phyloP scores from a whole-genome alignment of 768 basidiomycete species.

The Auricularia sp. region DNA sequence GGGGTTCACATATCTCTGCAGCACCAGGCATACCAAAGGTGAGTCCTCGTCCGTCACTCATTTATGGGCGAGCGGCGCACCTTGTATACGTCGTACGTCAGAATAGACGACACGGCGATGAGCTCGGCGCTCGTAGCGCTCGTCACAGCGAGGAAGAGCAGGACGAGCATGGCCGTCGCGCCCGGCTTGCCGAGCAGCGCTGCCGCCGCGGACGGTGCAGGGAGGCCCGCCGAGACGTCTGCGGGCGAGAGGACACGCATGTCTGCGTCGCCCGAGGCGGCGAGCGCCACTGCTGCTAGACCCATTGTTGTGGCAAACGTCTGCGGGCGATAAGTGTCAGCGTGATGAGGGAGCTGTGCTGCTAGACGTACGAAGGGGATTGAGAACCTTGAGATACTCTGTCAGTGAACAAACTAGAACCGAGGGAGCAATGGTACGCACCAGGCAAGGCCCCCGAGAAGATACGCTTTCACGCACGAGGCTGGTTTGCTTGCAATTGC shows the following conservation, averaged over 20 bases:
- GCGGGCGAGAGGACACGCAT: slow-evolving; percentile 35
- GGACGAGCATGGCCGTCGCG: slow-evolving; percentile 64
- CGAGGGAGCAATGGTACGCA: slow-evolving; percentile 17
- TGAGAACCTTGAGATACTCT: slow-evolving; percentile 44
- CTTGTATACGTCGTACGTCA: slow-evolving; percentile 84
- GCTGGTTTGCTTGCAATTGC: slow-evolving; percentile 81
- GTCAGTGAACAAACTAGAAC: not conserved
- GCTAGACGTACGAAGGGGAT: slow-evolving; percentile 50
- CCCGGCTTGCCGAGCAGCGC: slow-evolving; percentile 75
- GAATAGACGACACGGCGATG: slow-evolving; percentile 76
- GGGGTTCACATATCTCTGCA: slow-evolving; percentile 70
- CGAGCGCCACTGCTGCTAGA: slow-evolving; percentile 75
- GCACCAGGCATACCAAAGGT: not conserved
- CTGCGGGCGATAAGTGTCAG: slow-evolving; percentile 1
- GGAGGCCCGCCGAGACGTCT: slow-evolving; percentile 83
- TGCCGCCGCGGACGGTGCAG: slow-evolving; percentile 73
- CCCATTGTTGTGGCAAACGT: slow-evolving; percentile 82
- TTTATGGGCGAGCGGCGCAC: slow-evolving; percentile 20
- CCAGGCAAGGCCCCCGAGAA: slow-evolving; percentile 86
- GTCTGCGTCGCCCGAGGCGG: slow-evolving; percentile 31
- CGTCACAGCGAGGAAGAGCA: slow-evolving; percentile 83
- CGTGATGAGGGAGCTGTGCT: not conserved
- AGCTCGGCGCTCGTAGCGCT: slow-evolving; percentile 82
- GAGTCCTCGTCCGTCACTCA: too few relatives aligned
- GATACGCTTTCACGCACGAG: slow-evolving; percentile 83